Conservation (phyloP, 495 filamentous ascomycete genomes). For the Penicillium daleae region DNA sequence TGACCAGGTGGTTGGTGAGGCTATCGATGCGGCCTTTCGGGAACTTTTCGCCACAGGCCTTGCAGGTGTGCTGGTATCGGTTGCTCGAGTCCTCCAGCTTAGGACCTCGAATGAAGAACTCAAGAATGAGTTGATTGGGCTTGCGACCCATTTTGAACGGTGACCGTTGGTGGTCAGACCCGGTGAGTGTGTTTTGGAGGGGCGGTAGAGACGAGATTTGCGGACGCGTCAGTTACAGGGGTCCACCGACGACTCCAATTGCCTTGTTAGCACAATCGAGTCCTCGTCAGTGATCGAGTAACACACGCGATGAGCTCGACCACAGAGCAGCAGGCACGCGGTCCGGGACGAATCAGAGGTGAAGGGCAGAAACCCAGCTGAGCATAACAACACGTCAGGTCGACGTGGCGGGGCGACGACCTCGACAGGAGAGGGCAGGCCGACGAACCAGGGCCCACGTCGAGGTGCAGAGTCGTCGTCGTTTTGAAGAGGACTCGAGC, state of each 20-base stretch:
- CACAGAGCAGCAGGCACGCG: constrained; percentile 13
- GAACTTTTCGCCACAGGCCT: constrained; percentile 80
- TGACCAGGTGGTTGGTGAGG: constrained; percentile 74
- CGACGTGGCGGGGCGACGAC: constrained; percentile 6
- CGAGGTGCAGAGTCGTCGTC: constrained; percentile 5
- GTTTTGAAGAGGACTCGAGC: background rate
- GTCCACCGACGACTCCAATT: background rate
- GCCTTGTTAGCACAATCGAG: background rate
- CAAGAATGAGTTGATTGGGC: constrained; percentile 78
- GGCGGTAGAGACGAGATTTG: background rate
- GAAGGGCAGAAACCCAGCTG: constrained; percentile 1
- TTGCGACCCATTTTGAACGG: constrained; percentile 70
- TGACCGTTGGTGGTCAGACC: background rate
- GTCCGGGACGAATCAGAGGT: constrained; percentile 4
- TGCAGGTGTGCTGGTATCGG: constrained; percentile 85
- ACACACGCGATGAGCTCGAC: constrained; percentile 11
- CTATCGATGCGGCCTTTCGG: constrained; percentile 84
- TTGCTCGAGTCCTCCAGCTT: constrained; percentile 86
- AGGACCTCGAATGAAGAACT: constrained; percentile 80
- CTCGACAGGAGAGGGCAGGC: constrained; percentile 4
- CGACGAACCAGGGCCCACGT: constrained; percentile 13
- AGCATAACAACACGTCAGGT: constrained; percentile 4
- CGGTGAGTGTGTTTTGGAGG: background rate
- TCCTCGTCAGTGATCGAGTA: constrained; percentile 3
- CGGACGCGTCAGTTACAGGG: background rate